phyloP scores from a whole-genome alignment of 306 rosid genomes.

The Oemleria cerasiformis region DNA sequence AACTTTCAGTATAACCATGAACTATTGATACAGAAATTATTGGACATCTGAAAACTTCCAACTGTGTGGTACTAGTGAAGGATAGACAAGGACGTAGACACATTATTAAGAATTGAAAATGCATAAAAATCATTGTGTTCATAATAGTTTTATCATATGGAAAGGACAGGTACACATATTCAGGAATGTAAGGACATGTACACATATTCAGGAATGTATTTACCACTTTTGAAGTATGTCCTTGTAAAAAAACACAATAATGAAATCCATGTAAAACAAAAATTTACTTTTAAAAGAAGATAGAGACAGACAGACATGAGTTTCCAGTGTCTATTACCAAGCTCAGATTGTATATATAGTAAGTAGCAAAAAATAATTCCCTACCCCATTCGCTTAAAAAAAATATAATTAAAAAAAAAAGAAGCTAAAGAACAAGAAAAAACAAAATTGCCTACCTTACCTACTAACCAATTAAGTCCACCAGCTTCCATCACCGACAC shows the following conservation, averaged over 20 bases:
- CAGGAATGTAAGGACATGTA: not conserved
- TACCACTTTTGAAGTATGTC: not conserved
- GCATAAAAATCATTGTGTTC: not conserved
- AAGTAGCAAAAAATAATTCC: not conserved
- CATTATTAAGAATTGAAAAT: not conserved
- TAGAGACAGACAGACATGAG: not conserved
- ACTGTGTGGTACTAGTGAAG: not conserved
- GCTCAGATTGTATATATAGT: not conserved
- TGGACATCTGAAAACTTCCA: not conserved
- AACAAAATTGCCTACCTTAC: constrained; percentile 85
- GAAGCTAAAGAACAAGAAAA: not conserved
- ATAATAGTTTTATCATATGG: not conserved
- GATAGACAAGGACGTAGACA: not conserved
- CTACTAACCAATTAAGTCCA: constrained; percentile 99
- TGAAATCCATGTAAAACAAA: not conserved
- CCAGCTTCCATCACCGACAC: constrained; percentile 98
- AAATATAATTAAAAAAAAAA: not conserved
- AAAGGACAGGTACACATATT: not conserved
- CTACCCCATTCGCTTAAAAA: not conserved
- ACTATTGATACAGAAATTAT: not conserved
- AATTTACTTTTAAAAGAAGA: not conserved
- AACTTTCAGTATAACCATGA: not conserved
- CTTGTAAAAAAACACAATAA: not conserved
- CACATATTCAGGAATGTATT: not conserved
- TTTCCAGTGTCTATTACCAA: constrained; percentile 1